phyloP scores from a whole-genome alignment of 345 rosid species.

The Citrus trifoliata region DNA sequence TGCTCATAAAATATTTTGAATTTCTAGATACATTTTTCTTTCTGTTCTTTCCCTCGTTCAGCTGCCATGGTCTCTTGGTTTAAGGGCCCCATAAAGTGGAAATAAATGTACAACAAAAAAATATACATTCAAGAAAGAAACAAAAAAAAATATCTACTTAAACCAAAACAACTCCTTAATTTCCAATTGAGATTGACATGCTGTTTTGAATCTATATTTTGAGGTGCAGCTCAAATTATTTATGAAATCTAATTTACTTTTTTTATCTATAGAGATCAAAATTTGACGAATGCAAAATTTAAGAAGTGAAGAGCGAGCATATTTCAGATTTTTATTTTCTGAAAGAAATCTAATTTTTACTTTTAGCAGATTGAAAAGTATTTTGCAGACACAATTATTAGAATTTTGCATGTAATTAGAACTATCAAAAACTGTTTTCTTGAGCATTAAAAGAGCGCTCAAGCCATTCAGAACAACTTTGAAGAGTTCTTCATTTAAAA shows the following conservation, averaged over 20 bases:
- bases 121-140: background rate
- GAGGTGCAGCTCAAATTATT: background rate
- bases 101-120: background rate
- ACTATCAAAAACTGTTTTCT: background rate
- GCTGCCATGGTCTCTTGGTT: background rate
- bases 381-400: background rate
- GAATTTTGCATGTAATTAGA: background rate
- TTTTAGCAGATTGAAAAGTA: background rate
- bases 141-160: background rate
- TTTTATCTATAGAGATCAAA: background rate
- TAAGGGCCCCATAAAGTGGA: background rate
- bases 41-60: background rate
- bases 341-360: background rate
- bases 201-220: background rate
- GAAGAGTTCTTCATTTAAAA: background rate
- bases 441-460: background rate
- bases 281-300: background rate
- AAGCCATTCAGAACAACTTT: background rate
- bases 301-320: background rate
- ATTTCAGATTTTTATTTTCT: background rate
- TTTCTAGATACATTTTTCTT: background rate
- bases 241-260: background rate
- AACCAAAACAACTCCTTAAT: background rate
- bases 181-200: background rate
- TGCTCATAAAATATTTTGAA: background rate